phyloP scores from a whole-genome alignment of 2,329 filamentous ascomycete genomes.

The Acrodontium crateriforme region DNA sequence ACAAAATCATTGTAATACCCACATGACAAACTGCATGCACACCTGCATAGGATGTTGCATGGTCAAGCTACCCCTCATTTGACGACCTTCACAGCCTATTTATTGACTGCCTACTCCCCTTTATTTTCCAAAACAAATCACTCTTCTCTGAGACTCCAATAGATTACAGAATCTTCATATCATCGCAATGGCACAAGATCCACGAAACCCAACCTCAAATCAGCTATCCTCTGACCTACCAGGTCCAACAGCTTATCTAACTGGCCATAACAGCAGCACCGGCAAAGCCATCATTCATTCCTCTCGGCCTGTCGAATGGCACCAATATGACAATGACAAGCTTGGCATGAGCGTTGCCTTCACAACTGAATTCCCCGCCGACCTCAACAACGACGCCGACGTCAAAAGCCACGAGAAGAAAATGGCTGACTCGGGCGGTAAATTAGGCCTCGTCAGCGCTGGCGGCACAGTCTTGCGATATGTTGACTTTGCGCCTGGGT shows the following conservation, averaged over 20 bases:
- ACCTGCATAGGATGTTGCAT: no score
- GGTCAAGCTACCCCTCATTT: no score
- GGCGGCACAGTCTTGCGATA: conserved; percentile 35
- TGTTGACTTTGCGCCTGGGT: conserved; percentile 23
- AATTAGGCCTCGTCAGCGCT: conserved; percentile 38
- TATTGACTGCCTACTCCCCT: no score
- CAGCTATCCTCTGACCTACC: conserved; percentile 19
- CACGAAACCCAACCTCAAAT: conserved; percentile 16
- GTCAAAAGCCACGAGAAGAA: conserved; percentile 32
- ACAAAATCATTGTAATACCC: no score
- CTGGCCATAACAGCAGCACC: conserved; percentile 17
- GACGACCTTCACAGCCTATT: no score
- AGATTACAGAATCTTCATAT: no score
- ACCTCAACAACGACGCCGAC: conserved; percentile 34
- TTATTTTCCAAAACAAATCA: no score
- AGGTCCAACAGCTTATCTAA: conserved; percentile 21
- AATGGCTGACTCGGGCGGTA: conserved; percentile 21
- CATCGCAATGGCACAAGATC: no score
- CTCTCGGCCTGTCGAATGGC: conserved; percentile 18
- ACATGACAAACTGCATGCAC: no score
- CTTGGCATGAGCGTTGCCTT: conserved; percentile 38
- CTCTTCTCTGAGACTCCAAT: no score
- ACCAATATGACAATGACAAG: conserved; percentile 27
- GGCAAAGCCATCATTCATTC: conserved; percentile 23
- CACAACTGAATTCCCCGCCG: conserved; percentile 36